Evolutionary conservation across 495 filamentous ascomycete species (phyloP), one percentile per base, ranked within the genome.

Genomic region (Saxispiralis lemnorum): DNA sequence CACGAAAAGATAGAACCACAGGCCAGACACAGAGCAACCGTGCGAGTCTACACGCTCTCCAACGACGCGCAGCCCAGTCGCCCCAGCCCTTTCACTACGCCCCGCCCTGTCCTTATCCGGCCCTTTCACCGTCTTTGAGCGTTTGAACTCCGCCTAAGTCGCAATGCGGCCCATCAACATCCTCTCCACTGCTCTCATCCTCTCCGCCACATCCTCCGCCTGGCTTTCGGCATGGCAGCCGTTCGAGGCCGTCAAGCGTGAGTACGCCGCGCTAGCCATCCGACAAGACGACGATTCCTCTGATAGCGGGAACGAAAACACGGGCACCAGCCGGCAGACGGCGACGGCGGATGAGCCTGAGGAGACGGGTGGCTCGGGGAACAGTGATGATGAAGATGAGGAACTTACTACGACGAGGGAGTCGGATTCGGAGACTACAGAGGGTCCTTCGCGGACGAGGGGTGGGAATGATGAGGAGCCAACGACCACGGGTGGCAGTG

Each of bases 101-200:
- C 4, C 4, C 24, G 24, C 24, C 9, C 4, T 28, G 4, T 28
- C 9, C 24, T 9, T 5, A 4, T 28, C 24, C 24, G 24, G 24
- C 24, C 24, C 9, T 28, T 4, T 9, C 9, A 28, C 9, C 9
- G 24, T 9, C 9, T 5, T 9, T 28, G 24, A 28, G 24, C 24
- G 24, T 28, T 4, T 28, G 24, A 28, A 28, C 24, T 5, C 24
- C 4, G 4, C 24, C 24, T 28, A 9, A 28, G 42, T 53, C 41
- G 45, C 49, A 32, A 63, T 63, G 60, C 56, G 57, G 49, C 48
- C 55, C 10, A 52, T 55, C 13, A 43, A 45, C 42, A 33, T 59
- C 39, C 40, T 61, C 44, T 42, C 60, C 1, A 43, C 58, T 31
- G 38, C 52, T 15, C 44, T 57, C 38, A 47, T 59, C 48, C 34